Conservation (phyloP, 164 flowering plant genomes). For the Aristolochia fimbriata region DNA sequence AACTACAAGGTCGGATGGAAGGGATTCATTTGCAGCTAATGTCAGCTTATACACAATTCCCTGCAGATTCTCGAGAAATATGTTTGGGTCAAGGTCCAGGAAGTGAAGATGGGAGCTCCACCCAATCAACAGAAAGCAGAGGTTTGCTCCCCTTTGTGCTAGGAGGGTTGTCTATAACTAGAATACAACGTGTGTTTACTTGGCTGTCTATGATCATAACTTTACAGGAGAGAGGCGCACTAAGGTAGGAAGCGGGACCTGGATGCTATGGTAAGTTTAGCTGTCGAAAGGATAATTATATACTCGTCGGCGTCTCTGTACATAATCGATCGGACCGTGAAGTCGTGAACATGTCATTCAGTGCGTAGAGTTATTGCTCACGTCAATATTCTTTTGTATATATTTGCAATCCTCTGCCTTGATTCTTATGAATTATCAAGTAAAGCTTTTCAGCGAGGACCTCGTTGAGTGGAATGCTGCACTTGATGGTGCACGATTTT, state of each 20-base stretch:
- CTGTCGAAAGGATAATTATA: too few species aligned
- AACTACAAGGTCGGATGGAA: conserved; percentile 42
- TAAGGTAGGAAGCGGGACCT: conserved; percentile 1
- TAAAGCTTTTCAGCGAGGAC: too few species aligned
- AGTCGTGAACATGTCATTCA: neutral
- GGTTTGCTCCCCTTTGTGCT: conserved; percentile 17
- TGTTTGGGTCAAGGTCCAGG: neutral
- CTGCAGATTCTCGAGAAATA: conserved; percentile 9
- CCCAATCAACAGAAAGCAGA: conserved; percentile 18
- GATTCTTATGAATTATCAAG: too few species aligned
- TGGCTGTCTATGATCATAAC: conserved; percentile 19
- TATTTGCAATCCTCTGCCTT: neutral
- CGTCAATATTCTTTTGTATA: neutral
- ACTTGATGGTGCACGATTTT: too few species aligned
- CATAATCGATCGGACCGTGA: neutral
- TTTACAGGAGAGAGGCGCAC: conserved; percentile 11
- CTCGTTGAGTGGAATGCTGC: too few species aligned
- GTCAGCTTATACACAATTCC: conserved; percentile 47
- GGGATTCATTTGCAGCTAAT: conserved; percentile 42
- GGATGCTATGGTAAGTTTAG: neutral
- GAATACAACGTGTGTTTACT: conserved; percentile 11
- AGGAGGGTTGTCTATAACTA: conserved; percentile 10
- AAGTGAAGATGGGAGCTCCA: conserved; percentile 6
- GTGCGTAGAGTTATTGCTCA: neutral
- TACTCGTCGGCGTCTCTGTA: too few species aligned